These are phyloP conservation scores for Geopyxis carbonaria DNA, from an alignment of 495 filamentous ascomycete species.

Conservation along the genomic window DNA sequence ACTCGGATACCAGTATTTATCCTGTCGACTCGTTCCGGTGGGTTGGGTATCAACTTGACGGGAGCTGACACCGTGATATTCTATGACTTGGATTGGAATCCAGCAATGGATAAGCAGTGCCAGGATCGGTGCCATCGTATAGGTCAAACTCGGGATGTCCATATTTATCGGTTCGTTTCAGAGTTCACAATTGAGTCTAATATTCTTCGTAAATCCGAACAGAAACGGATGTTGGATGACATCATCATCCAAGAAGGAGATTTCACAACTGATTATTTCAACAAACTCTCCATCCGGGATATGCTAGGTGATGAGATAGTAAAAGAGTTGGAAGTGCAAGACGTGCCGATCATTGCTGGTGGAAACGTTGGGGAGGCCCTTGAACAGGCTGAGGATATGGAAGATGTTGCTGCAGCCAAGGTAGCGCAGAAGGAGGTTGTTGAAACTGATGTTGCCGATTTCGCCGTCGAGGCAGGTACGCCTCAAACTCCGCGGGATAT, in stretches of 20 bases:
- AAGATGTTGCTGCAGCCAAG: constrained; percentile 76
- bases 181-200: constrained; percentile 99
- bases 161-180: constrained; percentile 92
- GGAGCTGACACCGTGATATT: constrained; percentile 98
- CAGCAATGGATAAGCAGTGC: constrained; percentile 99
- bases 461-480: constrained; percentile 51
- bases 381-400: constrained; percentile 77
- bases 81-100: constrained; percentile 99
- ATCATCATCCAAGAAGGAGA: constrained; percentile 97
- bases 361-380: constrained; percentile 77
- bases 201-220: constrained; percentile 86
- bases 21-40: constrained; percentile 82
- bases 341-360: constrained; percentile 43
- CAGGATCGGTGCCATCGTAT: constrained; percentile 97
- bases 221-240: constrained; percentile 95
- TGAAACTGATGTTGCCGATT: constrained; percentile 77
- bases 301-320: constrained; percentile 32
- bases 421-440: constrained; percentile 75
- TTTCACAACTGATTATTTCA: constrained; percentile 96
- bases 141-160: constrained; percentile 92
- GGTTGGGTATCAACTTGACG: constrained; percentile 88
- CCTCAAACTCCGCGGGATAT: constrained; percentile 28
- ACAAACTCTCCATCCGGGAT: constrained; percentile 55
- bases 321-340: constrained; percentile 33
- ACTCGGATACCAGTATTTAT: constrained; percentile 85